Conservation (phyloP, 1,284 basidiomycete genomes). For the Trichosporon faecale region DNA sequence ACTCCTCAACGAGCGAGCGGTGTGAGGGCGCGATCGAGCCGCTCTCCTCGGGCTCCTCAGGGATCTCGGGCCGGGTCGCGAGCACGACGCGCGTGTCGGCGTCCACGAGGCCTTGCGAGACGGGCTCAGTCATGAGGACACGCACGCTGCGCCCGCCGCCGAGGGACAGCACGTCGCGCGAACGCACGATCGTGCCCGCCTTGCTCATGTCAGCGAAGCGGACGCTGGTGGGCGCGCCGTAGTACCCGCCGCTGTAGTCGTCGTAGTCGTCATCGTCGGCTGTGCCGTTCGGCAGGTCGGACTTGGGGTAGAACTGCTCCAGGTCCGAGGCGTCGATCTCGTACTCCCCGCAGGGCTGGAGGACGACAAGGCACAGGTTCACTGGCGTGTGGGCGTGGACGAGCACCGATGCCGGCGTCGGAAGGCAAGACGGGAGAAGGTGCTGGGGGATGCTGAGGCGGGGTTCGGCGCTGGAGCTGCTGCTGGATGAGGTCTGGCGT, state of each 20-base stretch:
- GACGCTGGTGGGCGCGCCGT: slow-evolving; percentile 12
- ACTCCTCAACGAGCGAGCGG: slow-evolving; percentile 34
- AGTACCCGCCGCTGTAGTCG: slow-evolving; percentile 8
- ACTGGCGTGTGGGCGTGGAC: slow-evolving; percentile 38
- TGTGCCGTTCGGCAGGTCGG: slow-evolving; percentile 15
- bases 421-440: slow-evolving; percentile 34
- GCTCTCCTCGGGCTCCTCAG: slow-evolving; percentile 24
- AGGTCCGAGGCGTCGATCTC: slow-evolving; percentile 30
- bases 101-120: slow-evolving; percentile 64
- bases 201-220: slow-evolving; percentile 19
- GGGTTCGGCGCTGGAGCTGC: slow-evolving; percentile 10
- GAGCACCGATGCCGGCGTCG: slow-evolving; percentile 28
- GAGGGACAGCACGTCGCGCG: slow-evolving; percentile 17
- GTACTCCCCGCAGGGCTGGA: slow-evolving; percentile 35
- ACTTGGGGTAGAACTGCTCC: slow-evolving; percentile 19
- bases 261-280: slow-evolving; percentile 14
- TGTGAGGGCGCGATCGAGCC: slow-evolving; percentile 34
- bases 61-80: slow-evolving; percentile 25
- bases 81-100: slow-evolving; percentile 61
- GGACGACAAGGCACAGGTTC: slow-evolving; percentile 40
- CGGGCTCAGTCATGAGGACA: slow-evolving; percentile 60
- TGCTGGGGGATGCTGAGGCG: slow-evolving; percentile 33
- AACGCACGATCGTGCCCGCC: slow-evolving; percentile 21
- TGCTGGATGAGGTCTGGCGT: neutral
- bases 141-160: slow-evolving; percentile 27